These are phyloP conservation scores for Juglanconis sp. DNA, from an alignment of 2,329 filamentous ascomycete species.

Conservation along the genomic window DNA sequence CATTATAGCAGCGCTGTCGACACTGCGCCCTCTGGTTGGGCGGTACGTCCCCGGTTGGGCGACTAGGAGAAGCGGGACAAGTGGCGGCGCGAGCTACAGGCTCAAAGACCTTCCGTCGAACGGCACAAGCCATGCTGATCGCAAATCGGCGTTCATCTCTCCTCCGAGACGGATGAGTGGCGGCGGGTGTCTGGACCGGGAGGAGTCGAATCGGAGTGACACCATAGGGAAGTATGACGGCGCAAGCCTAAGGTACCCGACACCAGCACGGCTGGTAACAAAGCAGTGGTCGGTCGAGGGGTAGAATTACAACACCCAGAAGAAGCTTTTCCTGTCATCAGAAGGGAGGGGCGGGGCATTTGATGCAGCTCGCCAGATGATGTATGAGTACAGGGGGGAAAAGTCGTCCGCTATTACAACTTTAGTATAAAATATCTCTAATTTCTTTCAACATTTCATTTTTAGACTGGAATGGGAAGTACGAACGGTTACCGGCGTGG, in stretches of 20 bases:
- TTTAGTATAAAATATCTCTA: too few species aligned
- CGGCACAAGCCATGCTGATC: not conserved
- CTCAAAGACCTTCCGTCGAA: not conserved
- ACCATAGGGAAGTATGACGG: not conserved
- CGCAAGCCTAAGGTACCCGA: not conserved
- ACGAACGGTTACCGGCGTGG: too few species aligned
- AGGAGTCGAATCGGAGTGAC: not conserved
- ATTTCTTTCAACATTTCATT: too few species aligned
- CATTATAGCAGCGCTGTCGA: slow-evolving; percentile 20
- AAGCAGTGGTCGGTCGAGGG: not conserved
- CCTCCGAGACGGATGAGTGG: not conserved
- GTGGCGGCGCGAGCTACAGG: not conserved
- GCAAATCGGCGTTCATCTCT: not conserved
- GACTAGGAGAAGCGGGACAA: not conserved
- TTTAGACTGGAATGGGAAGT: too few species aligned
- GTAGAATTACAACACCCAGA: not conserved
- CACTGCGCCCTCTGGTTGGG: slow-evolving; percentile 12
- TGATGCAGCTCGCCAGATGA: too few species aligned
- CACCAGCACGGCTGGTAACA: not conserved
- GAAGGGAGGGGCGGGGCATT: too few species aligned
- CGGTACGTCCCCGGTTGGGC: slow-evolving; percentile 8
- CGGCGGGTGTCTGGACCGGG: not conserved
- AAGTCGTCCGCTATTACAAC: too few species aligned
- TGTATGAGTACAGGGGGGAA: too few species aligned
- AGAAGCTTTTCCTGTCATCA: too few species aligned